Base-by-base conservation (phyloP, 2,329 filamentous ascomycete genomes). In the Trichophyton benhamiae region DNA sequence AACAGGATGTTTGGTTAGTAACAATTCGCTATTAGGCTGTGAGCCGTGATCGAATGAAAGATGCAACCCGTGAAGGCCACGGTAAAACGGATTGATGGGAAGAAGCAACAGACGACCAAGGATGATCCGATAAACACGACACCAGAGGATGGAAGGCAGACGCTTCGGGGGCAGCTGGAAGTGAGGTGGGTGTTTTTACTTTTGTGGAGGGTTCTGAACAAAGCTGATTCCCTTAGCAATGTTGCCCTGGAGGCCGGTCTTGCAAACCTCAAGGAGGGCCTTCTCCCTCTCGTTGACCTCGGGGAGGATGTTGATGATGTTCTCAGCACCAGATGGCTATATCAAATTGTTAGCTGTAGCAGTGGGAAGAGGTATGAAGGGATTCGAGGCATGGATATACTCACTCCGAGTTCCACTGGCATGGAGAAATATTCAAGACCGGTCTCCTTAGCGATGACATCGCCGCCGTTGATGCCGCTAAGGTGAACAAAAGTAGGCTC, bases 401-500 rank as follows among this genome's bases (percentile, higher is more conserved):
- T 80, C 87, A 95, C 91, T 72, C 94, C 94, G 68, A 99, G 90
- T 79, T 96, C 89, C 68, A 97, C 84, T 64, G 91, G 92, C 61
- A 95, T 90, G 63, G 94, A 96, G 84, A 99, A 99, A 82, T 89
- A 99, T 61, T 99, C 91, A 66, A 83, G 77, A 68, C 91, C 91
- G 64, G 87, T 90, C 72, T 86, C 84, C 82, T 95, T 90, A 65
- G 82, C 83, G 69, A 99, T 87, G 67, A 84, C 89, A 60, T 92
- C 88, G 72, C 94, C 94, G 65, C 92, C 94, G 60, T 87, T 78
- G 58, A 99, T 83, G 76, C 92, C 92, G 58, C 89, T 87, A 41
- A 97, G 88, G 81, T 96, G 96, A 78, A 99, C 87, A 77, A 88
- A 99, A 75, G 90, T 94, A 70, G 92, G 91, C 82, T 96, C 92